Evolutionary conservation across 1,284 basidiomycete genomes (phyloP).

Genomic region (Lentinula novae-zelandiae): DNA sequence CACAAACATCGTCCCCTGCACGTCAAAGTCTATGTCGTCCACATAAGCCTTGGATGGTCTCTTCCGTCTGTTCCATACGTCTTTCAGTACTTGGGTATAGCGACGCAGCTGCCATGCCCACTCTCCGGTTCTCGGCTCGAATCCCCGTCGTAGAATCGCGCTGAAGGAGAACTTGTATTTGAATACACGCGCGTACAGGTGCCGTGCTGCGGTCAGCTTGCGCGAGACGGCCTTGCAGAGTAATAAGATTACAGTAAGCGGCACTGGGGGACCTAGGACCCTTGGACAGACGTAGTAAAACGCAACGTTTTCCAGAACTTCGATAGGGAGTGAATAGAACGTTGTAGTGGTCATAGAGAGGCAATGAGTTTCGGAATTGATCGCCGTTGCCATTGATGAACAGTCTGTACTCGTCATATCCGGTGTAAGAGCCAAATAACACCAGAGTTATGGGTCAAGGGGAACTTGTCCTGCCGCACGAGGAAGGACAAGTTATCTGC

Average conservation of each 20-base stretch:
- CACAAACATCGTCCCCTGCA: constrained; percentile 46
- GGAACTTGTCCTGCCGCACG: background rate
- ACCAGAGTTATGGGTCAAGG: background rate
- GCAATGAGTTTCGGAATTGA: background rate
- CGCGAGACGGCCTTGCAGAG: constrained; percentile 41
- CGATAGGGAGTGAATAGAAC: constrained; percentile 44
- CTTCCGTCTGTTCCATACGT: constrained; percentile 12
- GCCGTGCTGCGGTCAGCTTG: constrained; percentile 29
- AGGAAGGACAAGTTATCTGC: background rate
- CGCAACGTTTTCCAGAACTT: constrained; percentile 57
- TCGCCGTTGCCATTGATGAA: background rate
- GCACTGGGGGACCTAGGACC: constrained; percentile 36
- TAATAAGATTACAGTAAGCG: constrained; percentile 46
- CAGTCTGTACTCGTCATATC: background rate
- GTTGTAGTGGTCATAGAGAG: background rate
- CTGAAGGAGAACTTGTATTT: constrained; percentile 55
- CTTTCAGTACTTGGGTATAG: constrained; percentile 37
- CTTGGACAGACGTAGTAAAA: constrained; percentile 39
- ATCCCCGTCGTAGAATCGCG: constrained; percentile 48
- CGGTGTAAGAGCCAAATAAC: background rate
- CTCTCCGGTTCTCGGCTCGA: constrained; percentile 34
- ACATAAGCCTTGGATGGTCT: constrained; percentile 35
- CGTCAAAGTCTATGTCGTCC: constrained; percentile 17
- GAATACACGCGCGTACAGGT: constrained; percentile 61
- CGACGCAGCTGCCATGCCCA: constrained; percentile 44